Conservation (phyloP, 306 rosid genomes). For the Quercus wislizeni region DNA sequence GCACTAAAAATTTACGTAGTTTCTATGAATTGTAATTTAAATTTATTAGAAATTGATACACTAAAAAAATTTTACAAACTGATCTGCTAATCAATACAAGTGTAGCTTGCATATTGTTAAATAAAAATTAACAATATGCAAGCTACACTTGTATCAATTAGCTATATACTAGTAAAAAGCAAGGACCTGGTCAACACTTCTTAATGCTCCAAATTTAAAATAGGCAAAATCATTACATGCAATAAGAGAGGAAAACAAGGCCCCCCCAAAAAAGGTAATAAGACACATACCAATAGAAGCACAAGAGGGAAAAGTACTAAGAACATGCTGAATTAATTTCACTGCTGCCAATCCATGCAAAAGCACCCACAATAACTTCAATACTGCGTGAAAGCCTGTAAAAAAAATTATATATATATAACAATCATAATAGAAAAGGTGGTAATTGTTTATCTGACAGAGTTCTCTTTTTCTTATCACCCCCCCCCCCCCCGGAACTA, state of each 20-base stretch:
- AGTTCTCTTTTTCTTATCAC: neutral
- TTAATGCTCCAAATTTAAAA: neutral
- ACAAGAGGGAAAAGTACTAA: slow-evolving; percentile 76
- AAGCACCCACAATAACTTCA: slow-evolving; percentile 69
- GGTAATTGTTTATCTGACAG: neutral
- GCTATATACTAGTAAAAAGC: neutral
- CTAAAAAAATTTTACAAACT: neutral
- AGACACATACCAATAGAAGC: slow-evolving; percentile 76
- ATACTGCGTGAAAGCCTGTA: slow-evolving; percentile 48
- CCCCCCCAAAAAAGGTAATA: neutral
- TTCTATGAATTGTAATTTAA: neutral
- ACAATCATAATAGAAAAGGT: slow-evolving; percentile 6
- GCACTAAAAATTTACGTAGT: neutral
- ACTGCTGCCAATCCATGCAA: slow-evolving; percentile 83
- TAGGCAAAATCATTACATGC: neutral
- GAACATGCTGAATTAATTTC: slow-evolving; percentile 68
- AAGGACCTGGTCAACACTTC: neutral
- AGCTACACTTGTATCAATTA: neutral
- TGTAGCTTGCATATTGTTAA: neutral
- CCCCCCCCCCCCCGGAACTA: too few species aligned
- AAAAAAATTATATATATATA: neutral
- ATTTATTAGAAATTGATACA: neutral
- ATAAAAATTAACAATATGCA: neutral
- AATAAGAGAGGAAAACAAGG: neutral
- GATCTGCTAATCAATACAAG: neutral